Evolutionary conservation across 2,329 filamentous ascomycete species (phyloP), one percentile per base, ranked within the genome.

Genomic region (Blumeriella jaapii): DNA sequence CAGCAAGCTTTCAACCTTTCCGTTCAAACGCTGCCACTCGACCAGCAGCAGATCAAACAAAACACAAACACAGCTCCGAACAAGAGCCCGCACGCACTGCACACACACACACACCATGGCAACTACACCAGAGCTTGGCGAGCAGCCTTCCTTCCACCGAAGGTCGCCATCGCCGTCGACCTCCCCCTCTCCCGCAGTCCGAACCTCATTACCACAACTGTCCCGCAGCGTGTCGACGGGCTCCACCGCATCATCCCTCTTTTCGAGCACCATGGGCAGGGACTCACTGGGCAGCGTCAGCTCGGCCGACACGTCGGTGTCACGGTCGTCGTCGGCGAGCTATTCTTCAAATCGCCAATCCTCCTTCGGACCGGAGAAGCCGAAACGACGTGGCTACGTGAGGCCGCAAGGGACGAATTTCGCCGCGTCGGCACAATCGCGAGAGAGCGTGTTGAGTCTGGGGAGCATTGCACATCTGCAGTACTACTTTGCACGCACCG

Each of bases 381-480:
- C 44, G 71, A 63, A 46, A 62, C 34, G 54, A 33, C 45, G 55
- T 23, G 55, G 55, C 8, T 57, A 56, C 44, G 54, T 57, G 14
- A 44, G 53, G 29, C 54, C 55, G 11, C 53, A 57, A 38, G 55
- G 54, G 20, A 57, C 55, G 13, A 52, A 86, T 52, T 98, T 96
- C 58, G 84, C 91, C 16, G 81, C 82, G 40, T 95, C 87, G 38
- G 91, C 91, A 29, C 78, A 77, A 55, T 85, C 85, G 32, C 72
- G 91, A 44, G 89, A 98, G 58, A 95, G 87, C 55, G 91, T 98
- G 46, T 80, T 96, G 74, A 94, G 85, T 54, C 63, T 98, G 43
- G 91, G 91, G 36, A 95, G 87, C 59, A 98, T 98, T 51, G 85
- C 87, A 37, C 91, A 98, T 62, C 66, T 98, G 54, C 91, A 98